Conservation (phyloP, 192 early-diverging fungal species). For the Backusella westeae region DNA sequence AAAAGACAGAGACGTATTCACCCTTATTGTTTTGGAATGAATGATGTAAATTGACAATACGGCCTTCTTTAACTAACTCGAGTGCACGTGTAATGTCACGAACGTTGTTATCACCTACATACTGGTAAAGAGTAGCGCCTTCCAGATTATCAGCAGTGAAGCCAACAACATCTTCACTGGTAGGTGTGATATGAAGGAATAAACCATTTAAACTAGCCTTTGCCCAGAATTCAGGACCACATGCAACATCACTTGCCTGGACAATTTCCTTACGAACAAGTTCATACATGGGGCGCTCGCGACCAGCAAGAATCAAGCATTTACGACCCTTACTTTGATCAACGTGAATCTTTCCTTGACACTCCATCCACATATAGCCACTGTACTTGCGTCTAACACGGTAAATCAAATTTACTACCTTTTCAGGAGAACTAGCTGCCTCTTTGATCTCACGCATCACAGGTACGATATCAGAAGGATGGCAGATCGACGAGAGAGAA, state of each 20-base stretch:
- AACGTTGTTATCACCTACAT: constrained; percentile 28
- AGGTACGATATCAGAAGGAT: constrained; percentile 62
- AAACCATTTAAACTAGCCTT: constrained; percentile 56
- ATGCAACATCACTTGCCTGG: constrained; percentile 3
- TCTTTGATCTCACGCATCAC: constrained; percentile 65
- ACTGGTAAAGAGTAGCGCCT: constrained; percentile 38
- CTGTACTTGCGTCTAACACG: constrained; percentile 52
- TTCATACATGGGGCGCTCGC: constrained; percentile 44
- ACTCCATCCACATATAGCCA: constrained; percentile 65
- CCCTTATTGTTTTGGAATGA: constrained; percentile 38
- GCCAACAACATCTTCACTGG: constrained; percentile 20
- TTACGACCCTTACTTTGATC: constrained; percentile 64
- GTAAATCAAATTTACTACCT: constrained; percentile 53
- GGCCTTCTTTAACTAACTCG: constrained; percentile 18
- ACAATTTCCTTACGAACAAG: constrained; percentile 26
- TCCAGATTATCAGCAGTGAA: constrained; percentile 25
- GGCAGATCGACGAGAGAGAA: constrained; percentile 55
- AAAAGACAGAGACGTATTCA: constrained; percentile 28
- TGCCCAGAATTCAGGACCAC: constrained; percentile 52
- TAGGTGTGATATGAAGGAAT: constrained; percentile 42
- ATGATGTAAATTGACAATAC: constrained; percentile 30
- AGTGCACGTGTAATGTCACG: constrained; percentile 36
- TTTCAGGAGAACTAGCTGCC: constrained; percentile 29
- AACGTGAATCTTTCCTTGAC: constrained; percentile 60
- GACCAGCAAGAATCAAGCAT: constrained; percentile 60